Conservation (phyloP, 371 early-diverging fungal species). For the Cokeromyces recurvatus region DNA sequence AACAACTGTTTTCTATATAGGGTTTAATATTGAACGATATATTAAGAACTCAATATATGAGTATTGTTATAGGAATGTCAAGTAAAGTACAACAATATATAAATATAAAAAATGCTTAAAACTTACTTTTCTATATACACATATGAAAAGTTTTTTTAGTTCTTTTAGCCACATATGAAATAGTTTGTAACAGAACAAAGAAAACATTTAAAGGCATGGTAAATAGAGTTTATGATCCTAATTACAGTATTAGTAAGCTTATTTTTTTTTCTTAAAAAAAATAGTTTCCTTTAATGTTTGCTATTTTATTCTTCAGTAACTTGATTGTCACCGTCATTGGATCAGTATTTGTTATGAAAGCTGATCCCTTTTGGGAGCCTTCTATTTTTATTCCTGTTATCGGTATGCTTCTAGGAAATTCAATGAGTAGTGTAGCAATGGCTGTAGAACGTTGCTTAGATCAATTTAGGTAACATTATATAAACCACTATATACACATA, state of each 20-base stretch:
- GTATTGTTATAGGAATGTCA: slow-evolving; percentile 32
- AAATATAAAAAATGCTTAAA: neutral
- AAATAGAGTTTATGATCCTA: neutral
- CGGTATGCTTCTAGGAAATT: slow-evolving; percentile 85
- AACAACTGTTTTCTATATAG: slow-evolving; percentile 12
- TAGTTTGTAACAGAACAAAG: slow-evolving; percentile 36
- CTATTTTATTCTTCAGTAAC: slow-evolving; percentile 44
- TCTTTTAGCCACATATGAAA: slow-evolving; percentile 38
- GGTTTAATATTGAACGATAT: slow-evolving; percentile 43
- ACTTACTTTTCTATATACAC: neutral
- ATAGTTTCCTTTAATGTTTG: slow-evolving; percentile 46
- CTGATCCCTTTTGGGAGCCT: slow-evolving; percentile 70
- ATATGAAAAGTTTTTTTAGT: slow-evolving; percentile 34
- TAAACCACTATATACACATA: no score
- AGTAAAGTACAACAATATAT: slow-evolving; percentile 18
- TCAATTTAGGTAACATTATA: slow-evolving; percentile 42
- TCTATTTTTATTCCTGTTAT: slow-evolving; percentile 80
- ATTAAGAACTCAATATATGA: slow-evolving; percentile 25
- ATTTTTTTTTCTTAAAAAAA: neutral
- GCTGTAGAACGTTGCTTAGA: slow-evolving; percentile 64
- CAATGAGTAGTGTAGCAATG: slow-evolving; percentile 80
- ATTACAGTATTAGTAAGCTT: no score
- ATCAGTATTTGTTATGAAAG: slow-evolving; percentile 63
- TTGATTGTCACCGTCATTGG: slow-evolving; percentile 51
- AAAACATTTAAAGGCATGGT: slow-evolving; percentile 41